These are phyloP conservation scores for Trichoderma simmonsii DNA, from an alignment of 2,329 filamentous ascomycete species.

Conservation along the genomic window DNA sequence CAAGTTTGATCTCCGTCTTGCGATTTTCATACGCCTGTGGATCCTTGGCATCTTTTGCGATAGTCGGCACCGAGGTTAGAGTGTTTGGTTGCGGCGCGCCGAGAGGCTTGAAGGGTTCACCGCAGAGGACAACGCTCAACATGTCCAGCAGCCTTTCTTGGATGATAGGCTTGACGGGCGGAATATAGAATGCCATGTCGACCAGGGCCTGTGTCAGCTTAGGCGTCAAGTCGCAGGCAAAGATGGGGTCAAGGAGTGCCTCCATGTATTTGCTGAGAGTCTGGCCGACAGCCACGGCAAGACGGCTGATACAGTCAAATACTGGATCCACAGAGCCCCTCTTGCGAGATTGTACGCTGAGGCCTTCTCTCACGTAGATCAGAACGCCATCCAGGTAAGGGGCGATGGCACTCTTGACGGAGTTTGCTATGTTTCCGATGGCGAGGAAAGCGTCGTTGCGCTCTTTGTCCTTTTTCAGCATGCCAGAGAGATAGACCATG, in stretches of 20 bases:
- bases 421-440: conserved; percentile 94
- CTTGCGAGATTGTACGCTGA: conserved; percentile 73
- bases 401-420: conserved; percentile 90
- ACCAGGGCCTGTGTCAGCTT: conserved; percentile 93
- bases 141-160: conserved; percentile 93
- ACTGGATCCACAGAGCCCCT: conserved; percentile 70
- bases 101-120: conserved; percentile 85
- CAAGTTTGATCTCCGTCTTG: conserved; percentile 86
- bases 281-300: conserved; percentile 92
- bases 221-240: conserved; percentile 90
- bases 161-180: conserved; percentile 86
- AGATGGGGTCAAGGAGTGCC: conserved; percentile 89
- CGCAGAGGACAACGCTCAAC: conserved; percentile 88
- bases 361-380: conserved; percentile 86
- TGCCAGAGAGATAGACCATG: conserved; percentile 92
- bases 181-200: conserved; percentile 98
- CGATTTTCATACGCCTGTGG: conserved; percentile 74
- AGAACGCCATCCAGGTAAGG: conserved; percentile 94
- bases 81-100: conserved; percentile 83
- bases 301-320: conserved; percentile 95
- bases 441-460: conserved; percentile 91
- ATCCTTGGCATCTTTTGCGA: conserved; percentile 83
- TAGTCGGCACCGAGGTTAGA: conserved; percentile 75
- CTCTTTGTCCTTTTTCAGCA: conserved; percentile 93
- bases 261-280: conserved; percentile 99